Evolutionary conservation across 2,329 filamentous ascomycete genomes (phyloP), one percentile per base, ranked within the genome.

Genomic region (Dothiorella sarmentorum): DNA sequence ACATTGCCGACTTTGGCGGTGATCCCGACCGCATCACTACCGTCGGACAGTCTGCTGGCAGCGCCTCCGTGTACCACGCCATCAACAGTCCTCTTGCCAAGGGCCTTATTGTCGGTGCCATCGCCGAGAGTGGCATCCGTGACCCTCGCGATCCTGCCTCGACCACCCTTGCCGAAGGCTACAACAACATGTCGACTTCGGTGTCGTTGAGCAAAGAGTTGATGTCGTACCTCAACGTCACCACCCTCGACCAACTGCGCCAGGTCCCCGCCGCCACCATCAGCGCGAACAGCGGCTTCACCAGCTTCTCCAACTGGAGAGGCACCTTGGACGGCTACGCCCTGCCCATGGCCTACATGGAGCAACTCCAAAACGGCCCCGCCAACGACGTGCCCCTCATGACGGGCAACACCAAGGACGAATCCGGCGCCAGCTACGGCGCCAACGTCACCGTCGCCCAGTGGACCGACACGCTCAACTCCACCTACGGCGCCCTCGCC

Each of bases 11-110:
- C 17, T 73, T 74, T 52, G 70, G 71, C 9, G 71, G 72, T 26
- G 69, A 74, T 53, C 64, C 66, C 24, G 52, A 67, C 2, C 66
- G 67, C 13, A 70, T 76, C 58, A 75, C 71, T 0, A 70, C 75
- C 37, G 67, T 76, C 31, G 74, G 73, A 2, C 69, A 76, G 43
- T 52, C 47, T n/a, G 24, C 29, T 20, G 47, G 47, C 29, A 31
- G 24, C 47, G 24, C 47, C 3, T 11, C 24, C 9, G 47, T 52
- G 2, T 64, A 68, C 33, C 65, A 68, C 44, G 64, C 65, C n/a
- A 55, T 70, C n/a, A 68, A 69, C 58, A 65, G 64, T 37, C 59
- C 62, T 13, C 59, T 69, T 7, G 63, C 64, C 11, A 62, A 64
- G 26, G 67, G 67, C 15, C 60, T 64, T 11, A 61, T 69, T 35